Base-by-base conservation (phyloP, 352 stramenopile species). In the Phytophthora ohioensis region DNA sequence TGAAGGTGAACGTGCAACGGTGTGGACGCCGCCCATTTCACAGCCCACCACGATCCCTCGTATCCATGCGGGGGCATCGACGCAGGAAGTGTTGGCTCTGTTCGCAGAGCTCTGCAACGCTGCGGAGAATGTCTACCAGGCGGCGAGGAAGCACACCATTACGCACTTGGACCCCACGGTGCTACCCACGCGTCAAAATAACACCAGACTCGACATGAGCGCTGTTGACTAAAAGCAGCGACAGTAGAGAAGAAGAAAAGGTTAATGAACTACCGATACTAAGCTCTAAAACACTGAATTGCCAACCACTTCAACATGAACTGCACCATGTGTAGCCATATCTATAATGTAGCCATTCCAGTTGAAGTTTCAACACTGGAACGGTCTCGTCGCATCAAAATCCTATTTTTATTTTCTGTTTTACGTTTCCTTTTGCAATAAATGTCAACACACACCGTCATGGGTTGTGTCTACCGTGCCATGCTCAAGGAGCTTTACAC, bases 51-150 rank as follows among this genome's bases (percentile, higher is more conserved):
- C 57, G n/a, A 78, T 80, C 12, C 69, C 56, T 67, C 73, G 69
- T 3, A 75, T 80, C 21, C 57, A 78, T 3, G 64, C 51, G 1
- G 73, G 69, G 51, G 69, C 73, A 7, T 75, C 73, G 48, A 67
- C 64, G 4, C 38, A 75, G 32, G 69, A 80, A 64, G 73, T 80
- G 11, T 4, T 80, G 27, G 73, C 69, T 15, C 64, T 75, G 43
- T 78, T 80, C 31, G 69, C 64, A 10, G 73, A 80, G 52, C 69
- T 80, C 21, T 80, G 73, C 65, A 75, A 71, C 42, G 73, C 69
- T 27, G 73, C 73, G 17, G 73, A 80, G 27, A 72, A 69, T 49
- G 73, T 78, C 7, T 80, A 78, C 31, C 64, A 77, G 49, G 59
- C 51, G 0, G 69, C 73, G 13, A 68, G 64, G 38, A 80, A 78